These are phyloP conservation scores for Dendrobium huoshanense DNA, from an alignment of 106 monocot genomes.

Conservation along the genomic window DNA sequence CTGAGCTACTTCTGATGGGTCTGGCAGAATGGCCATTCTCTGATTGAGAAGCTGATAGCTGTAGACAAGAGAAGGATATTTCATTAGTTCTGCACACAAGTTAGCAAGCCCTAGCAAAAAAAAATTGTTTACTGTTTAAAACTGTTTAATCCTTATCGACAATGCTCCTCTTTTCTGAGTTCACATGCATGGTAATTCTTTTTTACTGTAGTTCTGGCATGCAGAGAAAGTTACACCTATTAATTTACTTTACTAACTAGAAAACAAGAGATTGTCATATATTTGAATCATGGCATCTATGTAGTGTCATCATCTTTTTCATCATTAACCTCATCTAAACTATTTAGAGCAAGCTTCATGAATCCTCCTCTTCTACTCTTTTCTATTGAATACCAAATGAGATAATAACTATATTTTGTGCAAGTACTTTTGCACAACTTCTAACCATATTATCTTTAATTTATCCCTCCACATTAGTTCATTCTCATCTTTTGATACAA, in stretches of 20 bases:
- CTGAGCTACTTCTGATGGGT: conserved; percentile 56
- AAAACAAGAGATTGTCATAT: not conserved
- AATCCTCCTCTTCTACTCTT: too few relatives aligned
- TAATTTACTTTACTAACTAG: not conserved
- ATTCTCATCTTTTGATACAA: too few relatives aligned
- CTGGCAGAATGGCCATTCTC: conserved; percentile 34
- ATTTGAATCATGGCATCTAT: not conserved
- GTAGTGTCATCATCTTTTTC: not conserved
- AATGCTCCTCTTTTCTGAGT: not conserved
- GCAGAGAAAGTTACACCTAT: not conserved
- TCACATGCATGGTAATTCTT: not conserved
- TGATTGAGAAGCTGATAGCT: conserved; percentile 39
- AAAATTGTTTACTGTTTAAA: not conserved
- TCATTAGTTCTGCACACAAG: not conserved
- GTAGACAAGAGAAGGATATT: not conserved
- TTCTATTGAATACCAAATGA: too few relatives aligned
- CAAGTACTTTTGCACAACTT: too few relatives aligned
- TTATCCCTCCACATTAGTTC: too few relatives aligned
- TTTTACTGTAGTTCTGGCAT: not conserved
- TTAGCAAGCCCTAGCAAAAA: not conserved
- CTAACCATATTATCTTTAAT: too few relatives aligned
- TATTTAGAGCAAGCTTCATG: too few relatives aligned
- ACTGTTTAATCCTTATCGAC: too few relatives aligned
- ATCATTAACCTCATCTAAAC: too few relatives aligned
- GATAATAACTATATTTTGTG: too few relatives aligned